Evolutionary conservation across 2,329 filamentous ascomycete species (phyloP).

Genomic region (Botrytis hyacinthi): DNA sequence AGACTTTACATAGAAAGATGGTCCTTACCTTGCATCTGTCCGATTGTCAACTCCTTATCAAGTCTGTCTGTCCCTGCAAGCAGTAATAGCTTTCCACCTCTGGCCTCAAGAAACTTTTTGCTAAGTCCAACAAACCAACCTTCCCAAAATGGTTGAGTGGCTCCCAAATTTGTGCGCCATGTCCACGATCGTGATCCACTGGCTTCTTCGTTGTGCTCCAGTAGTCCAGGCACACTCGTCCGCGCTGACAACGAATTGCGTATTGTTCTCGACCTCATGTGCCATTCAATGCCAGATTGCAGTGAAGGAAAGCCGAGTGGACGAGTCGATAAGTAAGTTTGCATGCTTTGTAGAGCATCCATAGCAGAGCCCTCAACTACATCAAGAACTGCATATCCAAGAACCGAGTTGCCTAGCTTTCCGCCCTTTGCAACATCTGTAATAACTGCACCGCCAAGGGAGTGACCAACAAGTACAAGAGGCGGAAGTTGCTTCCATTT

Average conservation of each 20-base stretch:
- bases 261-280: conserved; percentile 82
- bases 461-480: conserved; percentile 84
- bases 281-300: conserved; percentile 86
- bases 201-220: conserved; percentile 51
- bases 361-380: conserved; percentile 96
- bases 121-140: conserved; percentile 89
- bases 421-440: conserved; percentile 74
- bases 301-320: conserved; percentile 76
- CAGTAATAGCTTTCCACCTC: conserved; percentile 79
- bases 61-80: conserved; percentile 86
- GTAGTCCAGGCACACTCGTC: conserved; percentile 79
- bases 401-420: conserved; percentile 62
- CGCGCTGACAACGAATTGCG: conserved; percentile 80
- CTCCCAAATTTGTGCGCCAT: conserved; percentile 82
- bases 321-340: conserved; percentile 80
- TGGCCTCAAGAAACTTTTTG: conserved; percentile 78
- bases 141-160: conserved; percentile 89
- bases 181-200: conserved; percentile 51
- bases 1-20: not conserved
- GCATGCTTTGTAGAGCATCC: conserved; percentile 92
- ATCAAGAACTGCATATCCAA: conserved; percentile 89
- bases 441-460: conserved; percentile 86
- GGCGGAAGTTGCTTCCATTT: conserved; percentile 72
- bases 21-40: conserved; percentile 84
- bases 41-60: conserved; percentile 90